These are phyloP conservation scores for Gelatoporia subvermispora DNA, from an alignment of 768 basidiomycete genomes.

Conservation along the genomic window DNA sequence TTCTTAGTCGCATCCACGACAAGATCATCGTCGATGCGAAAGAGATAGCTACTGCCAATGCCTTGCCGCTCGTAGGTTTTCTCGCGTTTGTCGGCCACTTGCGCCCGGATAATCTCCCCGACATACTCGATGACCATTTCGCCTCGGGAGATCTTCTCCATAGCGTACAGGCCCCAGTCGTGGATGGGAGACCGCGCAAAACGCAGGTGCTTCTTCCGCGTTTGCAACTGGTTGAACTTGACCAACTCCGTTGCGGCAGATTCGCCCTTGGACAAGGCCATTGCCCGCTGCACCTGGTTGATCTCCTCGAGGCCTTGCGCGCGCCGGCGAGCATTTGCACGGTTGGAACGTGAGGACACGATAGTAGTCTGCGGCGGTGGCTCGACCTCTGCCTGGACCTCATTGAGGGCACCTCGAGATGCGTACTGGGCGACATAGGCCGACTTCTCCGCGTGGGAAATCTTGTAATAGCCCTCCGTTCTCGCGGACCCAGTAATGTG, in stretches of 20 bases:
- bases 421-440: slow-evolving; percentile 90
- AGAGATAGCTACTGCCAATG: slow-evolving; percentile 96
- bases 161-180: slow-evolving; percentile 97
- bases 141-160: slow-evolving; percentile 89
- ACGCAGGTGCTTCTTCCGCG: slow-evolving; percentile 94
- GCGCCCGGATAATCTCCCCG: slow-evolving; percentile 92
- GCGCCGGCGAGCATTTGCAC: slow-evolving; percentile 86
- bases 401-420: slow-evolving; percentile 43
- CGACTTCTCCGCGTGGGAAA: slow-evolving; percentile 87
- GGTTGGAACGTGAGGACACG: slow-evolving; percentile 81
- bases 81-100: slow-evolving; percentile 95
- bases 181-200: slow-evolving; percentile 96
- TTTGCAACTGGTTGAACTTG: slow-evolving; percentile 98
- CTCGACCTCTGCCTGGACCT: slow-evolving; percentile 38
- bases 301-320: slow-evolving; percentile 94
- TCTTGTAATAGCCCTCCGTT: slow-evolving; percentile 94
- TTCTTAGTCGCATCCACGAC: slow-evolving; percentile 99
- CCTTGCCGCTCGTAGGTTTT: slow-evolving; percentile 96
- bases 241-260: slow-evolving; percentile 71
- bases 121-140: slow-evolving; percentile 99
- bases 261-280: slow-evolving; percentile 72
- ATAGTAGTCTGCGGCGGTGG: slow-evolving; percentile 49
- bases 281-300: slow-evolving; percentile 81
- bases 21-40: slow-evolving; percentile 95
- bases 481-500: slow-evolving; percentile 85